Conservation (phyloP, 768 basidiomycete species). For the Russula lepida region DNA sequence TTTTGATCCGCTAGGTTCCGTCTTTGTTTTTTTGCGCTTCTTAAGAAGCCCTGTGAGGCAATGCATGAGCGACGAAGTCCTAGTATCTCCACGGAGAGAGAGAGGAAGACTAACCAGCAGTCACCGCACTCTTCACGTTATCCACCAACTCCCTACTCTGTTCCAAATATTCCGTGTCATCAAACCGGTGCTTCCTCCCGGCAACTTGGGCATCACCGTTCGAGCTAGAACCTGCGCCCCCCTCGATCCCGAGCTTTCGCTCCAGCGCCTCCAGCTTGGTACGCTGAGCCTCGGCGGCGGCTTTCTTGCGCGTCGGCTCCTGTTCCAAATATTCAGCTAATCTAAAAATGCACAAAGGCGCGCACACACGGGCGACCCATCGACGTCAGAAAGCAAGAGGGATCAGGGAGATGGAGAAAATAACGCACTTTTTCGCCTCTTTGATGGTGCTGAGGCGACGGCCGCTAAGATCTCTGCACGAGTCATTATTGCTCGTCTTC, state of each 20-base stretch:
- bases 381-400: not conserved
- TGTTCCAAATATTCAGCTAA: conserved; percentile 79
- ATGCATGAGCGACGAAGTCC: conserved; percentile 12
- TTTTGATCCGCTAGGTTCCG: conserved; percentile 12
- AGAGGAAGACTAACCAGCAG: conserved; percentile 47
- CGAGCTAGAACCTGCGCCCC: conserved; percentile 29
- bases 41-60: conserved; percentile 50
- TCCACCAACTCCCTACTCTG: conserved; percentile 88
- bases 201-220: conserved; percentile 38
- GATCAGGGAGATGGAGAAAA: not conserved
- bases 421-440: conserved; percentile 81
- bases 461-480: conserved; percentile 87
- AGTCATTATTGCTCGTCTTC: conserved; percentile 92
- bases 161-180: conserved; percentile 88
- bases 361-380: not conserved
- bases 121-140: conserved; percentile 83
- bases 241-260: conserved; percentile 64
- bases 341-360: conserved; percentile 32
- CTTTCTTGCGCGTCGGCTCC: conserved; percentile 74
- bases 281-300: conserved; percentile 66
- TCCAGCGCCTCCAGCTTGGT: conserved; percentile 82
- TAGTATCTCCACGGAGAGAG: conserved; percentile 21
- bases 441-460: conserved; percentile 88
- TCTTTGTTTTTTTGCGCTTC: conserved; percentile 67
- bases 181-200: conserved; percentile 82